These are phyloP conservation scores for Rhynchosporium graminicola DNA, from an alignment of 2,329 filamentous ascomycete species.

Conservation along the genomic window DNA sequence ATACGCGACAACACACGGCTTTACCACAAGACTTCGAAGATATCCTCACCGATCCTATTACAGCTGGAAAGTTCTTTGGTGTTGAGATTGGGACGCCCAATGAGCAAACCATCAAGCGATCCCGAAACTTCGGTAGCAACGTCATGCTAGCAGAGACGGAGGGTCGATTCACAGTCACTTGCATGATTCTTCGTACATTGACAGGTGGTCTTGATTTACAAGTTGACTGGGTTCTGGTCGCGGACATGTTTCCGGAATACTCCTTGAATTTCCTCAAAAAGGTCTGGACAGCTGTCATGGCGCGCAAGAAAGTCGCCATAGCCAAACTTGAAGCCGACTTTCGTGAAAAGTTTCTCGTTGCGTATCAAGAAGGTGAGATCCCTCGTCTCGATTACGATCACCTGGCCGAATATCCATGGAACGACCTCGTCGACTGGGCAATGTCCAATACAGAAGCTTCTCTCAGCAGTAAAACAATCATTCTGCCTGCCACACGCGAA, in stretches of 20 bases:
- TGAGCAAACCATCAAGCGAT: slow-evolving; percentile 28
- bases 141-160: slow-evolving; percentile 46
- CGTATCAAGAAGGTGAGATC: slow-evolving; percentile 64
- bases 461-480: slow-evolving; percentile 46
- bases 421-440: slow-evolving; percentile 65
- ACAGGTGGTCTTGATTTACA: slow-evolving; percentile 60
- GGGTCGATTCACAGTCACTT: slow-evolving; percentile 55
- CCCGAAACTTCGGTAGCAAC: slow-evolving; percentile 38
- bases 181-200: slow-evolving; percentile 58
- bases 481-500: slow-evolving; percentile 51
- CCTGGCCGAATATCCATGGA: slow-evolving; percentile 68
- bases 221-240: slow-evolving; percentile 62
- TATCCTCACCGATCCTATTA: slow-evolving; percentile 26
- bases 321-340: slow-evolving; percentile 62
- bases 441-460: slow-evolving; percentile 44
- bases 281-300: slow-evolving; percentile 56
- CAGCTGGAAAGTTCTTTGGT: slow-evolving; percentile 26
- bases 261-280: slow-evolving; percentile 53
- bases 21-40: slow-evolving; percentile 34
- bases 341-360: slow-evolving; percentile 63
- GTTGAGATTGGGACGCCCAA: slow-evolving; percentile 28
- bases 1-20: slow-evolving; percentile 30
- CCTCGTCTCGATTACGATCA: slow-evolving; percentile 64
- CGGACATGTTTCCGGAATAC: slow-evolving; percentile 56
- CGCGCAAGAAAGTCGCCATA: slow-evolving; percentile 50